Base-by-base conservation (phyloP, 805 yeast species). In the Wickerhamiella bombiphila region DNA sequence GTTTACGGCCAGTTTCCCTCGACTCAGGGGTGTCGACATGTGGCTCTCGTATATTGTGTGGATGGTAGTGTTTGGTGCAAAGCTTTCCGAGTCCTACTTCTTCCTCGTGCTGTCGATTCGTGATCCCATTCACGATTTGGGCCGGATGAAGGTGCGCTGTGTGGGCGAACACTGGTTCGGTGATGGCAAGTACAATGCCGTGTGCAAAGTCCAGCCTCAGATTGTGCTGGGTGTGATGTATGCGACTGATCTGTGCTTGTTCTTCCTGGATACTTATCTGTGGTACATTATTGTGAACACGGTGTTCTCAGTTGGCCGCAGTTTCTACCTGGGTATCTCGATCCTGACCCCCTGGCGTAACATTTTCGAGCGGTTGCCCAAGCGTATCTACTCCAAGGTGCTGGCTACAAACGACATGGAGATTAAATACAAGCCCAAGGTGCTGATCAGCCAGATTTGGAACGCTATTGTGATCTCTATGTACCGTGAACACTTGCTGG, bases 271-370 rank as follows among this genome's bases (percentile, higher is more conserved):
- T 80, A 83, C 98, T 44, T 91, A 83, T 62, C 72, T 91, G 79
- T 91, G 99, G 99, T 91, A 91, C 70, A 86, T 91, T 68, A 68
- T 91, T 53, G 77, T 80, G 60, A 91, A 88, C 73, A 80, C 94
- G 63, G 72, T 83, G 50, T 86, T 83, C 74, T 88, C 97, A 44
- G 83, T 91, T 55, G 96, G 94, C 52, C 82, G 94, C 59, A 91
- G 98, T 13, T 91, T 91, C 72, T 91, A 88, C 70, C 72, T 93
- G 62, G 99, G 99, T 79, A 86, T 91, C 53, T 91, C 99, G 33
- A 88, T 91, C 49, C 75, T 86, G 69, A 91, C 99, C 30, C 99
- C 99, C 45, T 91, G 99, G 99, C 82, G 97, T 74, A 91, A 93
- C 61, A 86, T 91, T 52, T 91, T 88, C 70, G 77, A 95, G 38